Percentiles rank a stretch among this genome's conserved stretches.
Evolutionary conservation across 352 stramenopile genomes (phyloP).

Genomic region (Thalassiosira exigua): DNA sequence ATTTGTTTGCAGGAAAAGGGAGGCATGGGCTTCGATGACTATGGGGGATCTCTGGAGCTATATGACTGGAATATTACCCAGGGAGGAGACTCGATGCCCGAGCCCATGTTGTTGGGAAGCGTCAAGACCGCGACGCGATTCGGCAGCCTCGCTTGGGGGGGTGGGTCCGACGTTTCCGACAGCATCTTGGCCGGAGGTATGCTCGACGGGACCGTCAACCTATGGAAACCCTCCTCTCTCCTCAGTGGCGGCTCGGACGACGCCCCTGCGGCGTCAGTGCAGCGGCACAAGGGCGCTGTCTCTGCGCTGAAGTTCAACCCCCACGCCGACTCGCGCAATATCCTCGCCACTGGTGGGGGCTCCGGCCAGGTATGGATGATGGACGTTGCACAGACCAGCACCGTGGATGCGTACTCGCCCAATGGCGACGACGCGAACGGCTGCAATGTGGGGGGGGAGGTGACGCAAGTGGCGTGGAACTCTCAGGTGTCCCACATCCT

Average conservation of each 20-base stretch:
- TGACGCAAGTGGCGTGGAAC: constrained; percentile 96
- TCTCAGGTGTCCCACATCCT: constrained; percentile 97
- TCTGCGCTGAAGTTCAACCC: constrained; percentile 96
- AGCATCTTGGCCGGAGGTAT: constrained; percentile 96
- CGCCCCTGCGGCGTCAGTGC: constrained; percentile 41
- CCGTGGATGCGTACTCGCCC: constrained; percentile 60
- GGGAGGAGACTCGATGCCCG: constrained; percentile 69
- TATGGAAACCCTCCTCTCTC: constrained; percentile 94
- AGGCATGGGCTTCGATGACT: constrained; percentile 96
- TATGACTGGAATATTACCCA: constrained; percentile 89
- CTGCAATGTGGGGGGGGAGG: constrained; percentile 68
- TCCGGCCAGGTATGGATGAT: constrained; percentile 96
- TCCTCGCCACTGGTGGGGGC: constrained; percentile 92
- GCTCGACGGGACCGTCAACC: constrained; percentile 94
- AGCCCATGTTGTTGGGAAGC: constrained; percentile 85
- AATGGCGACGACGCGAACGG: constrained; percentile 11
- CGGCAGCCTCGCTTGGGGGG: constrained; percentile 92
- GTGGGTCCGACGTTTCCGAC: constrained; percentile 84
- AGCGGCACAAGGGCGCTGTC: constrained; percentile 89
- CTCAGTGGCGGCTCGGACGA: constrained; percentile 55
- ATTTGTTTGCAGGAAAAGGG: constrained; percentile 89
- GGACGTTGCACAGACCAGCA: constrained; percentile 81
- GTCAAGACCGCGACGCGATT: constrained; percentile 93
- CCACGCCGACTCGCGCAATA: constrained; percentile 89
- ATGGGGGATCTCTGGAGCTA: constrained; percentile 95